phyloP scores from a whole-genome alignment of 495 filamentous ascomycete genomes.

The Aspergillus egyptiacus region DNA sequence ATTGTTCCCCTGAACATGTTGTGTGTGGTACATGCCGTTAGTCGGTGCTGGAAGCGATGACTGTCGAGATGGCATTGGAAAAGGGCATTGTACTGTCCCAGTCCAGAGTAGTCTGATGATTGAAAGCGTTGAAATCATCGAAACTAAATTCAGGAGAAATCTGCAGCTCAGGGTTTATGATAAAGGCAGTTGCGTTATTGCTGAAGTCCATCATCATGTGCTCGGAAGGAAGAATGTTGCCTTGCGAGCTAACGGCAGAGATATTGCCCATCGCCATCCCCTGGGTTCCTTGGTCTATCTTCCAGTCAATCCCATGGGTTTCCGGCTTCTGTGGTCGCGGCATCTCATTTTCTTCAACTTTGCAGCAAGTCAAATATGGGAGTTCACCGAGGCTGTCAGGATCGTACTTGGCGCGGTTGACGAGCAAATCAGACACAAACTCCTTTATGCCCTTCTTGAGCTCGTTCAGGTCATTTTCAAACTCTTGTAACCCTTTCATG shows the following conservation, averaged over 20 bases:
- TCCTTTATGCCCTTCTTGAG: slow-evolving; percentile 28
- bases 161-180: not conserved
- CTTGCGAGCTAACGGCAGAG: not conserved
- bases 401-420: slow-evolving; percentile 19
- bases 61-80: not conserved
- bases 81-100: not conserved
- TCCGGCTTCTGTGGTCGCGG: slow-evolving; percentile 26
- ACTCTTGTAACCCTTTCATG: slow-evolving; percentile 20
- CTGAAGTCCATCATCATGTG: not conserved
- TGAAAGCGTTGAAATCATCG: not conserved
- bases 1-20: not conserved
- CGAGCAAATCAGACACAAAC: slow-evolving; percentile 20
- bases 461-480: slow-evolving; percentile 42
- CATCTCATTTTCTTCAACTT: slow-evolving; percentile 25
- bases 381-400: slow-evolving; percentile 14
- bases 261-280: too few species aligned
- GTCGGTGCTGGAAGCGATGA: not conserved
- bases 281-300: not conserved
- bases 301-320: not conserved
- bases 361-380: slow-evolving; percentile 31
- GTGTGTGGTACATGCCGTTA: not conserved
- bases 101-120: not conserved
- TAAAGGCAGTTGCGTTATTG: not conserved
- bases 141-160: not conserved
- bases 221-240: not conserved